phyloP scores from a whole-genome alignment of 768 basidiomycete genomes.

The Cyathus striatus region DNA sequence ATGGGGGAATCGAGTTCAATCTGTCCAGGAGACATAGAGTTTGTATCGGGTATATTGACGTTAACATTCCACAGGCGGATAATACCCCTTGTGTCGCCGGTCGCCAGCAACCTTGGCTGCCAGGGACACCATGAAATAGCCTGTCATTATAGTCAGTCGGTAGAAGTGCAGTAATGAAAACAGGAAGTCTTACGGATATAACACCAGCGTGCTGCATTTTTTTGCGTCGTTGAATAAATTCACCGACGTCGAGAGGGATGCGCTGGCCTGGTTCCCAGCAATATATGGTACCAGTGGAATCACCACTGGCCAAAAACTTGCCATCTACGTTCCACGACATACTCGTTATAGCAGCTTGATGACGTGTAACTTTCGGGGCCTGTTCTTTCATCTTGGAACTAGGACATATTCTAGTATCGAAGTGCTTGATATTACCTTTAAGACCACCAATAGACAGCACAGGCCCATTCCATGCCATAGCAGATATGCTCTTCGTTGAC shows the following conservation, averaged over 20 bases:
- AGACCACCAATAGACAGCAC: slow-evolving; percentile 60
- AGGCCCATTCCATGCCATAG: slow-evolving; percentile 62
- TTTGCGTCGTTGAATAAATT: slow-evolving; percentile 49
- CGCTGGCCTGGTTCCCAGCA: slow-evolving; percentile 67
- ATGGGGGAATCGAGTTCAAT: slow-evolving; percentile 55
- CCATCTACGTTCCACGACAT: slow-evolving; percentile 67
- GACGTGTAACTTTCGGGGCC: slow-evolving; percentile 59
- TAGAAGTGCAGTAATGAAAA: neutral
- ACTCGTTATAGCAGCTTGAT: slow-evolving; percentile 61
- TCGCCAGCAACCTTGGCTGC: slow-evolving; percentile 73
- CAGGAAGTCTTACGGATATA: slow-evolving; percentile 32
- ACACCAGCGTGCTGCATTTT: slow-evolving; percentile 70
- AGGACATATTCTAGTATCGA: slow-evolving; percentile 56
- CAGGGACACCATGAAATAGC: slow-evolving; percentile 88
- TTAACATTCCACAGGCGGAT: slow-evolving; percentile 47
- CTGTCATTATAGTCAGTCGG: slow-evolving; percentile 26
- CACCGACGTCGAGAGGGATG: slow-evolving; percentile 49
- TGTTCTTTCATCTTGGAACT: slow-evolving; percentile 52
- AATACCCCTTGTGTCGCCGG: slow-evolving; percentile 51
- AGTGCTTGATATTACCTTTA: slow-evolving; percentile 71
- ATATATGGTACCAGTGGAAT: slow-evolving; percentile 68
- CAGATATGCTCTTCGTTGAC: slow-evolving; percentile 55
- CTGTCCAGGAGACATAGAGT: slow-evolving; percentile 38
- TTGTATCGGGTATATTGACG: slow-evolving; percentile 11
- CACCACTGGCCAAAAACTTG: slow-evolving; percentile 69